Base-by-base conservation (phyloP, 176 grass and related monocot species). In the Musa itinerans region DNA sequence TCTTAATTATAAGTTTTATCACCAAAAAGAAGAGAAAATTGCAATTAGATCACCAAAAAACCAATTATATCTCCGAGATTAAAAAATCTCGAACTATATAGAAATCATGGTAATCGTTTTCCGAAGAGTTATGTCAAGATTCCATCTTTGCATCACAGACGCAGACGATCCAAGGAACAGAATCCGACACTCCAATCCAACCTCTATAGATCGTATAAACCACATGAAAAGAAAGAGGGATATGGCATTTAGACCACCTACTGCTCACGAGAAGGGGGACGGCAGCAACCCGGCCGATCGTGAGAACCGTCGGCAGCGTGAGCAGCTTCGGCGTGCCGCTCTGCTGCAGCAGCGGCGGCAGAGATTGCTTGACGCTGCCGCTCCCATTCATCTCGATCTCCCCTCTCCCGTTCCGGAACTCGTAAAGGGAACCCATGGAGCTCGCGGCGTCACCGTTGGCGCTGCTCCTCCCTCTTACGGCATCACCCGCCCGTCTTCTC, bases 281-380 rank as follows among this genome's bases (percentile, higher is more conserved):
- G 53, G 72, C 72, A 12, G 50, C 52, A 8, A 74, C 52, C 22
- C 72, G 52, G 20, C 72, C 52, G 53, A 74, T 54, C 13, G 72
- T 74, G 53, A 74, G 51, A 27, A 74, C 72, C 72, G 72, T 74
- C 53, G 72, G 53, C 50, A 74, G 52, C n/a, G 52, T 74, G 13
- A 74, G 51, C 50, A 74, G 19, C 53, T 53, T 56, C 11, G 52
- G 53, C 4, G 72, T 13, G 5, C 53, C 53, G 17, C 15, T 24
- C 22, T 26, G 72, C 22, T 23, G 27, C 65, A 11, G 65, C 26
- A 29, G 22, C 65, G 12, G 17, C 34, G 34, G 68, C 19, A 48
- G 34, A 43, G 34, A 70, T 51, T 51, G 68, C 68, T 21, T 43
- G 11, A 14, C 9, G 10, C 11, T 50, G 1, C 34, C 17, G 48